Conservation (phyloP, 2,329 filamentous ascomycete genomes). For the Pyrenophora tritici-repentis region DNA sequence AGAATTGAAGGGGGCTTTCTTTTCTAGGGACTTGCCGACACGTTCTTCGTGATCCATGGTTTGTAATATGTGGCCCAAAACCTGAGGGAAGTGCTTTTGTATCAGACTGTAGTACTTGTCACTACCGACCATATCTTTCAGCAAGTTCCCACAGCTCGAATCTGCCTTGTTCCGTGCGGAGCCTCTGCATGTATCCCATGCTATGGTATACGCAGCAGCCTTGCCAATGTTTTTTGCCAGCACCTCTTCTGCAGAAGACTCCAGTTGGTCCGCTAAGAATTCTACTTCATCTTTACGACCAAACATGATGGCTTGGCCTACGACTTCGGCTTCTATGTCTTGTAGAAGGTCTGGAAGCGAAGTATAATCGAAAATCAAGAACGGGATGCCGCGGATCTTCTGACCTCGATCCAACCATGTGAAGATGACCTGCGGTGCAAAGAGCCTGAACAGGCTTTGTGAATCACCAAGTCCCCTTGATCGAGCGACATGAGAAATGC, state of each 20-base stretch:
- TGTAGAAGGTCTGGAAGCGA: constrained; percentile 70
- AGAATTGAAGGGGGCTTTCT: constrained; percentile 61
- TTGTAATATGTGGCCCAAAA: constrained; percentile 76
- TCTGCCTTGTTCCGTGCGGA: constrained; percentile 47
- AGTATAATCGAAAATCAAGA: constrained; percentile 78
- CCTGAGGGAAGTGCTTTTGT: constrained; percentile 73
- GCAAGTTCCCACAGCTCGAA: constrained; percentile 65
- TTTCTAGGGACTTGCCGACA: constrained; percentile 56
- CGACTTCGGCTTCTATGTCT: constrained; percentile 75
- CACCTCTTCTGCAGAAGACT: constrained; percentile 21
- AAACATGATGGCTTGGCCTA: constrained; percentile 82
- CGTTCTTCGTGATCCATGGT: constrained; percentile 57
- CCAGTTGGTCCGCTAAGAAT: constrained; percentile 60
- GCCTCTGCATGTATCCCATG: constrained; percentile 67
- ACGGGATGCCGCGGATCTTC: constrained; percentile 68
- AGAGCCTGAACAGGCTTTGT: constrained; percentile 76
- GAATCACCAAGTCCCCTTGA: constrained; percentile 69
- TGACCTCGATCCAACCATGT: constrained; percentile 79
- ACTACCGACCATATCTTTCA: constrained; percentile 72
- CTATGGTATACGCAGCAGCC: constrained; percentile 80
- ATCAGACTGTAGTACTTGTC: constrained; percentile 67
- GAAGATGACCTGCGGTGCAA: constrained; percentile 85
- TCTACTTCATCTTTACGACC: constrained; percentile 67
- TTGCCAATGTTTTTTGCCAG: constrained; percentile 74
- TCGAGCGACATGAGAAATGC: constrained; percentile 68